Base-by-base conservation (phyloP, 768 basidiomycete species). In the Xerocomellus chrysenteron region DNA sequence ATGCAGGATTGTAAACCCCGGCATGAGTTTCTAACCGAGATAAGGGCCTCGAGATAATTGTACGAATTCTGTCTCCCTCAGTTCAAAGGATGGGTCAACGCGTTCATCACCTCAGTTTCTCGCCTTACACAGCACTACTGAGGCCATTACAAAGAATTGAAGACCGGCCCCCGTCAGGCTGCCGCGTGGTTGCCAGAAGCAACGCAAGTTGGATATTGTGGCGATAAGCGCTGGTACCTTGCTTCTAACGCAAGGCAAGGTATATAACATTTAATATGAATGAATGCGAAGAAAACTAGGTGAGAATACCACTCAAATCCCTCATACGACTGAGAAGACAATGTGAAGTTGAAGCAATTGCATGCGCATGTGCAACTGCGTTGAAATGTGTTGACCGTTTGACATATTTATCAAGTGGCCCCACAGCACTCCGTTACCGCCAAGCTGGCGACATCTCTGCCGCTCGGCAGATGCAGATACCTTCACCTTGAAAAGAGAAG, bases 231-330 rank as follows among this genome's bases (percentile, higher is more conserved):
- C 37, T 39, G 28, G 55, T 28, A 44, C 57, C 42, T 14, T 51
- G 56, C 39, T 42, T 43, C 48, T 21, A 19, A 17, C 5, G 39
- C 46, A 36, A 55, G 32, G n/a, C 50, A 36, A 43, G 59, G 55
- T 30, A n/a, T 19, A 50, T 45, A 26, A 45, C 52, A 11, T 8
- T 33, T 6, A 10, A 19, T 35, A 44, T 50, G 43, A 47, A 59
- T 54, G 35, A 30, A 47, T 48, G 45, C 1, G 11, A 62, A 26
- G 55, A 39, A 56, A 41, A 33, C 6, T n/a, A 42, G n/a, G 4
- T 28, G 39, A 40, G 16, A 21, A 42, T 19, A 36, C 17, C 11
- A 41, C 33, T 17, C 30, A 32, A 32, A 26, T 28, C 12, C 17
- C 17, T 35, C 47, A n/a, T 28, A 24, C 26, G 19, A 50, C 2